Evolutionary conservation across 805 yeast species (phyloP).

Genomic region (Kurtzmaniella fragi): DNA sequence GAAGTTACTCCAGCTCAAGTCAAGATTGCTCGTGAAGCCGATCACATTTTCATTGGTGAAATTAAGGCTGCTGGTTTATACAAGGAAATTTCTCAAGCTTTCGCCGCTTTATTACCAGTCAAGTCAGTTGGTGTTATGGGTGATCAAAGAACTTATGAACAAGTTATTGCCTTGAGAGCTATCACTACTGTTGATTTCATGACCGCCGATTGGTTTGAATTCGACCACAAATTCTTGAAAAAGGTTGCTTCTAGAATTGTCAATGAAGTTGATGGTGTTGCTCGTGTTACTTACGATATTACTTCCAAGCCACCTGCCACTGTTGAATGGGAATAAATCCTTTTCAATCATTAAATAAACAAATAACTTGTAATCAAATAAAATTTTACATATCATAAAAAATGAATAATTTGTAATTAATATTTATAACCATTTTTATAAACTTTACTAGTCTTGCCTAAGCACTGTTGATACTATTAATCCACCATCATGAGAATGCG

Average conservation of each 20-base stretch:
- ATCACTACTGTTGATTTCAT: slow-evolving; percentile 96
- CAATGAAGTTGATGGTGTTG: slow-evolving; percentile 98
- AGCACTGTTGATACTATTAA: slow-evolving; percentile 52
- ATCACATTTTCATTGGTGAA: slow-evolving; percentile 92
- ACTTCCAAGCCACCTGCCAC: slow-evolving; percentile 99
- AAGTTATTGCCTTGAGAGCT: slow-evolving; percentile 98
- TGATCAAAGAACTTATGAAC: slow-evolving; percentile 98
- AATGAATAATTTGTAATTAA: neutral
- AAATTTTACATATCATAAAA: neutral
- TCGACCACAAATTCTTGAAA: slow-evolving; percentile 89
- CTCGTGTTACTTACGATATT: slow-evolving; percentile 97
- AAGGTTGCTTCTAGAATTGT: slow-evolving; percentile 92
- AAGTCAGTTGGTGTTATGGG: slow-evolving; percentile 99
- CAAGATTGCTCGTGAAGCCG: slow-evolving; percentile 96
- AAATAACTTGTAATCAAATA: neutral
- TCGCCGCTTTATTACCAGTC: slow-evolving; percentile 94
- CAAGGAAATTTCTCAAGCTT: slow-evolving; percentile 92
- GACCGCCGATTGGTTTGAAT: slow-evolving; percentile 99
- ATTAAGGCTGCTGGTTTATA: slow-evolving; percentile 90
- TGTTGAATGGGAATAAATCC: slow-evolving; percentile 91
- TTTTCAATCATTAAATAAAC: no score
- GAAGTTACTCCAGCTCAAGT: slow-evolving; percentile 93
- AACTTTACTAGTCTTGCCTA: slow-evolving; percentile 21
- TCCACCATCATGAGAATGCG: slow-evolving; percentile 65
- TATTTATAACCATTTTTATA: neutral